Conservation (phyloP, 2,329 filamentous ascomycete species). For the Ascochyta lentis region DNA sequence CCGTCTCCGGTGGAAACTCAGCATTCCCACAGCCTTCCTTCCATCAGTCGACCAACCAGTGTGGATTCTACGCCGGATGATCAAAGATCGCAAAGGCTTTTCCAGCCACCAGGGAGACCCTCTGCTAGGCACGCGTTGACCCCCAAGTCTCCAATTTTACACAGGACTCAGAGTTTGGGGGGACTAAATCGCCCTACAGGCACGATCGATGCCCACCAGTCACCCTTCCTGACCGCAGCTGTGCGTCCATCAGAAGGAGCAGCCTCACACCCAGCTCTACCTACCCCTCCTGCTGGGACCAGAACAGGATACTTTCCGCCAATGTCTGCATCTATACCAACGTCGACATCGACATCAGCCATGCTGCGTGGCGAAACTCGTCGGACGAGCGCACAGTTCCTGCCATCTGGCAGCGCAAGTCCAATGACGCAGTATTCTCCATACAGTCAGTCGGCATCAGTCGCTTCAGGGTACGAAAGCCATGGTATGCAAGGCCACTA, state of each 20-base stretch:
- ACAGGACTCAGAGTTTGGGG: conserved; percentile 60
- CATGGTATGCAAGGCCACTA: conserved; percentile 35
- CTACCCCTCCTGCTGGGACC: conserved; percentile 52
- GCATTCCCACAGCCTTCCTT: conserved; percentile 41
- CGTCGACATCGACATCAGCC: conserved; percentile 32
- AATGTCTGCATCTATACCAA: conserved; percentile 43
- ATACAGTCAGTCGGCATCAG: conserved; percentile 42
- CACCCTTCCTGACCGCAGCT: conserved; percentile 55
- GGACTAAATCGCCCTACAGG: conserved; percentile 52
- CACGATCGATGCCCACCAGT: conserved; percentile 57
- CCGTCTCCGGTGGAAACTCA: conserved; percentile 48
- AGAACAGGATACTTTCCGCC: conserved; percentile 46
- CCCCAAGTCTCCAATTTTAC: conserved; percentile 61
- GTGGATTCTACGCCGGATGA: conserved; percentile 43
- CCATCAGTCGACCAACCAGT: conserved; percentile 46
- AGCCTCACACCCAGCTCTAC: conserved; percentile 55
- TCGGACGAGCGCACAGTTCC: conserved; percentile 47
- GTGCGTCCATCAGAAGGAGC: conserved; percentile 53
- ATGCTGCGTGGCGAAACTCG: conserved; percentile 34
- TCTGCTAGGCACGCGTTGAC: conserved; percentile 61
- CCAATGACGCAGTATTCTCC: conserved; percentile 56
- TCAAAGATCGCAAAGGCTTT: conserved; percentile 29
- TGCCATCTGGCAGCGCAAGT: conserved; percentile 52
- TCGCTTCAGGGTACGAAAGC: conserved; percentile 48
- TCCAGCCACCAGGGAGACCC: conserved; percentile 35